A percentile compares a stretch with the other conserved stretches of the same genome.
phyloP scores from a whole-genome alignment of 306 rosid species.

The Acmispon strigosus region DNA sequence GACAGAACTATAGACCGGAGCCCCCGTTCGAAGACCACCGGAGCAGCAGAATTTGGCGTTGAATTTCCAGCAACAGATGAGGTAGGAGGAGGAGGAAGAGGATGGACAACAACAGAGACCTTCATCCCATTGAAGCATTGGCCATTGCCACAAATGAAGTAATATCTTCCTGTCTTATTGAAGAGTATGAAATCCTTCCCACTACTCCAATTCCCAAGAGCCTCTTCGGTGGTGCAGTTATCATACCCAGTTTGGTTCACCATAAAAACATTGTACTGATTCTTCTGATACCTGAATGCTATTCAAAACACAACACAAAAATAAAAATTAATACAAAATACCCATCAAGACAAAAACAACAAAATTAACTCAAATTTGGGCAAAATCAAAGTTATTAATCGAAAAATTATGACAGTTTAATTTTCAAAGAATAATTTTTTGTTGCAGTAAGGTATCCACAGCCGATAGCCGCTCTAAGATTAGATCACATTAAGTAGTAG shows the following conservation, averaged over 20 bases:
- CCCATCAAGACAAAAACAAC: neutral
- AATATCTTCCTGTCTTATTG: conserved; percentile 52
- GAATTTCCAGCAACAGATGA: conserved; percentile 11
- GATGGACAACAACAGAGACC: conserved; percentile 68
- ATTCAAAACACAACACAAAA: neutral
- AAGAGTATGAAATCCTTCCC: conserved; percentile 85
- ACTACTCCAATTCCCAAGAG: conserved; percentile 80
- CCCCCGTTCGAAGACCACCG: conserved; percentile 7
- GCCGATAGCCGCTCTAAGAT: no score
- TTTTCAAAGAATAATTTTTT: no score
- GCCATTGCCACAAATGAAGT: conserved; percentile 83
- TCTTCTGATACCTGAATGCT: conserved; percentile 89
- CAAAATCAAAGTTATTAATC: no score
- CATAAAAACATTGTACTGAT: conserved; percentile 84
- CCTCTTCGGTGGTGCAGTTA: conserved; percentile 82
- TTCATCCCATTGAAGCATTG: conserved; percentile 87
- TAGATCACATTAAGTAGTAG: no score
- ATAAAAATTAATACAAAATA: neutral
- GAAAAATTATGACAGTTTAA: no score
- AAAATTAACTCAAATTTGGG: no score
- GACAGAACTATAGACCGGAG: conserved; percentile 15
- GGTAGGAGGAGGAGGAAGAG: conserved; percentile 46
- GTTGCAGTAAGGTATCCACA: no score
- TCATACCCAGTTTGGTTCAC: conserved; percentile 89
- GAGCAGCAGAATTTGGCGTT: conserved; percentile 17